Evolutionary conservation across 148 eudicot species (phyloP), one percentile per base, ranked within the genome.

Genomic region (Spergularia marina): DNA sequence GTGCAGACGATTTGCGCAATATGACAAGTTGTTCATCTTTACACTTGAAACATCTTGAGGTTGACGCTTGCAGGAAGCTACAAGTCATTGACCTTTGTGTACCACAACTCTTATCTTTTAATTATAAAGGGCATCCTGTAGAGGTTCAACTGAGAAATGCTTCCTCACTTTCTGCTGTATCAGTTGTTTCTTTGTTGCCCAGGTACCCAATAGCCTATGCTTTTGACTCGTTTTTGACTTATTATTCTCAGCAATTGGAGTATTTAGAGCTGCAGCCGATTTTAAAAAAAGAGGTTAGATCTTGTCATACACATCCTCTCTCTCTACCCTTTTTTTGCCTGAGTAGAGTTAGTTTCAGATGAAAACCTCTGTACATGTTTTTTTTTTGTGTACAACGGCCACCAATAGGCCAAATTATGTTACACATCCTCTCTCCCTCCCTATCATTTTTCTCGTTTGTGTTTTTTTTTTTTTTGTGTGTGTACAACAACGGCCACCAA

Each of bases 101-200:
- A 6, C 75, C 75, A 20, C 56, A 41, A 20, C 54, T 72, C 11
- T 9, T 59, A 66, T n/a, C 65, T 12, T 59, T 72, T 59, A 7
- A 4, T 40, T 72, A 47, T 58, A 6, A 11, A n/a, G 66, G 54
- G 17, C 54, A 1, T 13, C 61, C 47, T 56, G 15, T 21, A 18
- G 65, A 34, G 23, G 10, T 72, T 5, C 75, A 60, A 40, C 41
- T 72, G 4, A 34, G 66, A 72, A 72, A 72, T 41, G 75, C 75
- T 20, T 41, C 54, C 36, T 59, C 34, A 12, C 66, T 72, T n/a
- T 58, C 65, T 41, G 18, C 15, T 0, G 54, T 72, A 10, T 72
- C 75, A 7, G 14, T 72, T 41, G 47, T 23, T 55, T 49, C 1
- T 6, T 8, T 14, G 5, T 16, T 30, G 36, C 4, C 2, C 36